Base-by-base conservation (phyloP, 495 filamentous ascomycete species). In the Podospora pseudocomata region DNA sequence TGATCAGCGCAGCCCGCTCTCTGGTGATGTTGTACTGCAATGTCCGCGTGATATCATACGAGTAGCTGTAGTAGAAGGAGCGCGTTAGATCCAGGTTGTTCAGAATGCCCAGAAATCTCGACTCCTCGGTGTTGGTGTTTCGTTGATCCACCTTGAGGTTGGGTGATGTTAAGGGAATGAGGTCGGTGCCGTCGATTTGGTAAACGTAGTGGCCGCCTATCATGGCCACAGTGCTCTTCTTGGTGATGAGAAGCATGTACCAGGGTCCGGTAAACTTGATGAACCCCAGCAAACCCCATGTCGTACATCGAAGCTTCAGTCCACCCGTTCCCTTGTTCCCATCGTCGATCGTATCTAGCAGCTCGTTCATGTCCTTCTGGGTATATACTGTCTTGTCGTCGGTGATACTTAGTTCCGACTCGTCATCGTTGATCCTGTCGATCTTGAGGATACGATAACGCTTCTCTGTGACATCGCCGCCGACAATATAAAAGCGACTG, bases 1-100 rank as follows among this genome's bases (percentile, higher is more conserved):
- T 81, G 30, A 84, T 75, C 60, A 96, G 76, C 19, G 86, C 85
- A 49, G 87, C 83, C 60, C 95, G 85, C 79, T 97, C 92, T 55
- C 89, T 86, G 64, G 89, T 90, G 70, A 98, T 93, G 76, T 98
- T 99, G 73, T 94, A 87, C 76, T 99, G 95, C 65, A 99, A 83
- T 0, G 92, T 96, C 62, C 88, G 88, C 26, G 95, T 99, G 74
- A 98, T 91, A 73, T 98, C 92, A 78, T 99, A 99, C 3, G 93
- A 95, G 77, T 98, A 97, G 77, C 96, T 97, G 80, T 97, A 99
- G 80, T 99, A 99, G 76, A 99, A 98, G 0, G 91, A 96, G 39
- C 90, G 84, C 2, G 89, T 91, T 58, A 99, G 80, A 76, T 99
- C 95, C 11, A 99, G 84, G 72, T 96, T 96, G 76, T 90, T 91